These are phyloP conservation scores for Coniella lustricola DNA, from an alignment of 2,329 filamentous ascomycete species.

Conservation along the genomic window DNA sequence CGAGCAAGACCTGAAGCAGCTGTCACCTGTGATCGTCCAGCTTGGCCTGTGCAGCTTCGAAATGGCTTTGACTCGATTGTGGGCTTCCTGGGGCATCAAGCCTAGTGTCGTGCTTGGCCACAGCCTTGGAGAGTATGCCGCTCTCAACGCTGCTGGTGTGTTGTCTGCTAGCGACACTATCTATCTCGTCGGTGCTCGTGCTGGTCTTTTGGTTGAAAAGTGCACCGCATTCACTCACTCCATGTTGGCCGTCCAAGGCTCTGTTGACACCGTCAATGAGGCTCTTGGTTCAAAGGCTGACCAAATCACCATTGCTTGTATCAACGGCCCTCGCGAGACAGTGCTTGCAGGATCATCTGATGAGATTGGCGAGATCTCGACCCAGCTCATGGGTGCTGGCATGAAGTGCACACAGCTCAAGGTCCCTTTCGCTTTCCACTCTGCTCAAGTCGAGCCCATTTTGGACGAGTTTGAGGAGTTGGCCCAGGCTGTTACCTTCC, in stretches of 20 bases:
- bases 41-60: slow-evolving; percentile 48
- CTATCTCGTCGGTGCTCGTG: slow-evolving; percentile 62
- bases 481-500: slow-evolving; percentile 31
- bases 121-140: slow-evolving; percentile 63
- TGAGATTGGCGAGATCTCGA: slow-evolving; percentile 38
- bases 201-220: slow-evolving; percentile 55
- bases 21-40: slow-evolving; percentile 46
- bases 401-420: slow-evolving; percentile 39
- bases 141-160: slow-evolving; percentile 63
- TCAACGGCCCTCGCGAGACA: slow-evolving; percentile 69
- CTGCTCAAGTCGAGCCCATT: slow-evolving; percentile 46
- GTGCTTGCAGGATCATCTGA: slow-evolving; percentile 51
- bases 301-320: slow-evolving; percentile 55
- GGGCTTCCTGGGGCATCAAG: slow-evolving; percentile 48
- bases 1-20: slow-evolving; percentile 33
- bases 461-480: slow-evolving; percentile 50
- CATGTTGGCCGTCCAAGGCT: slow-evolving; percentile 43
- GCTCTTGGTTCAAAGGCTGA: slow-evolving; percentile 36
- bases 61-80: slow-evolving; percentile 50
- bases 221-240: slow-evolving; percentile 61
- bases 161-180: slow-evolving; percentile 65
- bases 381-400: slow-evolving; percentile 24
- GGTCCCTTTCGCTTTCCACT: slow-evolving; percentile 49
- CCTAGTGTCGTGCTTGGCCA: slow-evolving; percentile 44
- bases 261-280: slow-evolving; percentile 45